These are phyloP conservation scores for Microsporum audouinii DNA, from an alignment of 2,329 filamentous ascomycete species.

Conservation along the genomic window DNA sequence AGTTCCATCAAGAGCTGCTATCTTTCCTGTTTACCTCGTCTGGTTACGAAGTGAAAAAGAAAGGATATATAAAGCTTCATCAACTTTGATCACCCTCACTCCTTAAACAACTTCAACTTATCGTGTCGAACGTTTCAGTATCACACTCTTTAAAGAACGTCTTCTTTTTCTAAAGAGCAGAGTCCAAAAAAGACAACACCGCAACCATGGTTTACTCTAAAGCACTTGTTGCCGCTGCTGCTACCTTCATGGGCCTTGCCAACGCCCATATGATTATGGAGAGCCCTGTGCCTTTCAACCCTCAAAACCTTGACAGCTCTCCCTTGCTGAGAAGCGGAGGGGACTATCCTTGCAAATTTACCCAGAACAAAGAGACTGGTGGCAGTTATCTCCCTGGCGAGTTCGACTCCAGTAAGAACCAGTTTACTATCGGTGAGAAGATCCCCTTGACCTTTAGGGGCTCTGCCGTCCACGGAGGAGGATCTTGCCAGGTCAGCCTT, in stretches of 20 bases:
- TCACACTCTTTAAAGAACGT: neutral
- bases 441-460: constrained; percentile 57
- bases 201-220: constrained; percentile 7
- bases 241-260: constrained; percentile 45
- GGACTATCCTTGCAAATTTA: constrained; percentile 75
- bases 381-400: constrained; percentile 34
- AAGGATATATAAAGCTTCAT: constrained; percentile 1
- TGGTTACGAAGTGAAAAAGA: neutral
- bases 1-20: constrained; percentile 1
- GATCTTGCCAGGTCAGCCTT: constrained; percentile 80
- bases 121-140: constrained; percentile 3
- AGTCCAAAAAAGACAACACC: neutral
- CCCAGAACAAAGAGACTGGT: constrained; percentile 15
- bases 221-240: constrained; percentile 27
- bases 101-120: neutral
- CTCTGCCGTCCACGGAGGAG: constrained; percentile 72
- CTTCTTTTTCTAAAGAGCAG: neutral
- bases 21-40: neutral
- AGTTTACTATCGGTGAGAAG: constrained; percentile 51
- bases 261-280: constrained; percentile 68
- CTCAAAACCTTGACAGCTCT: constrained; percentile 44
- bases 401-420: constrained; percentile 41
- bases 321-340: constrained; percentile 51
- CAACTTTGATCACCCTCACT: neutral
- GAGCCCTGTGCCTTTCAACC: constrained; percentile 53